Base-by-base conservation (phyloP, 345 rosid species). In the Eucalyptus victrix region DNA sequence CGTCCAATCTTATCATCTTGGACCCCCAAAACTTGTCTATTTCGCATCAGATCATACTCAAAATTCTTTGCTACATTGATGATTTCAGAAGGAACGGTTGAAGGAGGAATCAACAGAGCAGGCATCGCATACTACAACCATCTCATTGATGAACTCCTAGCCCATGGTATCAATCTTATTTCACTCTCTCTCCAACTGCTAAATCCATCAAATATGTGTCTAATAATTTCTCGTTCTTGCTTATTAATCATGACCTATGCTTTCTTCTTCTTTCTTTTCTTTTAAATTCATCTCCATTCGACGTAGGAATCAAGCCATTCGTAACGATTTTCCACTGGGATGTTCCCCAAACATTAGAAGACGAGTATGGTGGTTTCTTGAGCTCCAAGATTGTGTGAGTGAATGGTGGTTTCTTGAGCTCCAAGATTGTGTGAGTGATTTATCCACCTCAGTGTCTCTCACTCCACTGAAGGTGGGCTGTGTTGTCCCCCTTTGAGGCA, bases 301-400 rank as follows among this genome's bases (percentile, higher is more conserved):
- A 37, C 23, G 53, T 67, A 94, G 96, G 94, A 2, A 88, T 92
- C 13, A 81, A 90, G 9, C 94, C 95, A 23, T 90, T 91, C 37
- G 86, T 92, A 16, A 94, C 93, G 10, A 89, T 92, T 11, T 92
- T 92, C 49, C 95, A 94, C 49, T 94, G 92, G 92, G 95, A 94
- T 42, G 86, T 91, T 69, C 95, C 95, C 21, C 93, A 89, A 60
- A 45, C 92, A 44, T 42, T 94, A 21, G 92, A 94, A 80, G 94
- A 94, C 17, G 93, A 92, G 17, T 93, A 90, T 47, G 92, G 90
- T 4, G 95, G 95, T 23, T 92, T 92, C 60, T 87, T 91, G 32
- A 90, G 90, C n/a, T 40, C 89, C 6, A 58, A 87, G 8, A 80
- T 93, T 28, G 93, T 92, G 95, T 95, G 92, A 93, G 94, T 87